Conservation (phyloP, 768 basidiomycete species). For the Plicaturopsis crispa region DNA sequence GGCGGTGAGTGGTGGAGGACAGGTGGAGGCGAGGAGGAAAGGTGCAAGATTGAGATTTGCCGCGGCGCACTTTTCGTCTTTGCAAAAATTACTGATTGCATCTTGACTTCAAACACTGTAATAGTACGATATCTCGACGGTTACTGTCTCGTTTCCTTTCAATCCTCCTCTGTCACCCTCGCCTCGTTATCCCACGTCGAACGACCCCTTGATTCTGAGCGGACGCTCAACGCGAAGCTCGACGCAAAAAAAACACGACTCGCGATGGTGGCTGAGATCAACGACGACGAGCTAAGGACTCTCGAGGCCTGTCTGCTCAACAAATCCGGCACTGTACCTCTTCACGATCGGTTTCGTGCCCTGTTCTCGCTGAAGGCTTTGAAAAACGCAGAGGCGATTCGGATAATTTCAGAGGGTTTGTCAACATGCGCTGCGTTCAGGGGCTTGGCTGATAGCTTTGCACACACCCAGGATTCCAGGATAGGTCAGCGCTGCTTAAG, state of each 20-base stretch:
- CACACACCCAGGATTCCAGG: conserved; percentile 62
- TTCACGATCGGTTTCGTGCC: conserved; percentile 85
- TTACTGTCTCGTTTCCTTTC: no score
- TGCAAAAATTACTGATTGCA: no score
- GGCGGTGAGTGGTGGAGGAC: conserved; percentile 3
- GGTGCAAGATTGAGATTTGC: background rate
- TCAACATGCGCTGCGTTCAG: conserved; percentile 6
- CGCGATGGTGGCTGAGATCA: conserved; percentile 28
- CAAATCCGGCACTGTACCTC: conserved; percentile 54
- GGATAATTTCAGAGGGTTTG: conserved; percentile 79
- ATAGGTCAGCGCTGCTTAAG: conserved; percentile 86
- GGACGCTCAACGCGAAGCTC: no score
- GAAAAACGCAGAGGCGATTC: conserved; percentile 69
- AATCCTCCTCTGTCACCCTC: no score
- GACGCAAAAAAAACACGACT: no score
- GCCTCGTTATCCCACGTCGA: no score
- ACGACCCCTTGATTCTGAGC: no score
- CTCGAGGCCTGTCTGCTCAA: conserved; percentile 81
- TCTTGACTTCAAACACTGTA: no score
- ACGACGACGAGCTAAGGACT: conserved; percentile 47
- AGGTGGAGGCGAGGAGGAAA: conserved; percentile 1
- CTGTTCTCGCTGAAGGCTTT: conserved; percentile 89
- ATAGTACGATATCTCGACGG: no score
- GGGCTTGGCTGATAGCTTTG: conserved; percentile 7
- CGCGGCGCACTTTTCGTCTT: background rate